These are phyloP conservation scores for Diaporthe australafricana DNA, from an alignment of 2,329 filamentous ascomycete genomes.

Conservation along the genomic window DNA sequence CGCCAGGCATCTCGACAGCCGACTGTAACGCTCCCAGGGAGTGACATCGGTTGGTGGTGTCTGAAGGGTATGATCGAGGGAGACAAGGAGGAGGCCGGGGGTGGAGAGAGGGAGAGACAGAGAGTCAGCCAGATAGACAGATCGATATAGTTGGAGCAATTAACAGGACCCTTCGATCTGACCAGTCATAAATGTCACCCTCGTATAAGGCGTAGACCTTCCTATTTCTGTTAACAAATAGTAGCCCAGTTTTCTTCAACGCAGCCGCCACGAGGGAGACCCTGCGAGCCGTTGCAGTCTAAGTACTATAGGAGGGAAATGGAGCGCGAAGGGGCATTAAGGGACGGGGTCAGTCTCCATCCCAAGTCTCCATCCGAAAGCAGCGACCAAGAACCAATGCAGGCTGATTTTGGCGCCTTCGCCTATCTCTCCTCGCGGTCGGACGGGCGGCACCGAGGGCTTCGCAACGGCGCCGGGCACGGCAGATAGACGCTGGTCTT, in stretches of 20 bases:
- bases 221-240: neutral
- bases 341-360: neutral
- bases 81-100: neutral
- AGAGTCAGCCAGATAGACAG: neutral
- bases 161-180: neutral
- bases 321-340: neutral
- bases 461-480: conserved; percentile 18
- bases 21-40: neutral
- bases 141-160: conserved; percentile 4
- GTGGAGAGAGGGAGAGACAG: too few species aligned
- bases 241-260: neutral
- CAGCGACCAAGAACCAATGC: neutral
- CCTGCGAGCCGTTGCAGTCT: neutral
- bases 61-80: conserved; percentile 8
- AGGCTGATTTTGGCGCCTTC: conserved; percentile 12
- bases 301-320: neutral
- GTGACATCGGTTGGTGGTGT: neutral
- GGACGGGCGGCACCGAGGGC: conserved; percentile 8
- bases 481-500: conserved; percentile 20
- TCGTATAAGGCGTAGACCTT: neutral
- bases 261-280: neutral
- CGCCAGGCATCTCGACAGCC: neutral
- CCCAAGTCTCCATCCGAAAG: neutral
- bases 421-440: conserved; percentile 1
- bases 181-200: conserved; percentile 6